Evolutionary conservation across 345 rosid species (phyloP).

Genomic region (Citrus unshiu): DNA sequence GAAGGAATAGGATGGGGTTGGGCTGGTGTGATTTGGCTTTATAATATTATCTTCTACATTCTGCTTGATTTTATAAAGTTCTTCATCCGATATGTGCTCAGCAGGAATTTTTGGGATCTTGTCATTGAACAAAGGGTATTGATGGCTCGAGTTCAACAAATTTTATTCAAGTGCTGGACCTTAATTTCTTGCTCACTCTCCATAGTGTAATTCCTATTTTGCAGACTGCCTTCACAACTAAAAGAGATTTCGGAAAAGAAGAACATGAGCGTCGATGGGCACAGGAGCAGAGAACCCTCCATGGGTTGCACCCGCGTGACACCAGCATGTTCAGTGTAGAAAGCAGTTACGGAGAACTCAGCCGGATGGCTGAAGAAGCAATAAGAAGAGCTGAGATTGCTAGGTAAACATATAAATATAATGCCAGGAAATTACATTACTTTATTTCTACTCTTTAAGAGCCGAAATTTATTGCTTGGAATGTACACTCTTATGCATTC

Average conservation of each 20-base stretch:
- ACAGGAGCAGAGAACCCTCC: too few relatives aligned
- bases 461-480: neutral
- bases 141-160: neutral
- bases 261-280: conserved; percentile 58
- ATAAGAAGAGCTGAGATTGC: conserved; percentile 49
- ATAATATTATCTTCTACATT: conserved; percentile 44
- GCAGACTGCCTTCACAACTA: conserved; percentile 52
- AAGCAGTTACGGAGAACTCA: conserved; percentile 7
- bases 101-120: conserved; percentile 61
- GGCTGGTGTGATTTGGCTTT: conserved; percentile 62
- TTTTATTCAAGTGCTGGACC: neutral
- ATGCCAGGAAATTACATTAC: too few relatives aligned
- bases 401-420: conserved; percentile 19
- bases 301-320: too few relatives aligned
- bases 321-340: conserved; percentile 44
- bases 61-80: conserved; percentile 53
- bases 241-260: conserved; percentile 46
- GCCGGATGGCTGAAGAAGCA: conserved; percentile 49
- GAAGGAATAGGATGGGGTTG: conserved; percentile 65
- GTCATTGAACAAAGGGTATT: conserved; percentile 59
- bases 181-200: conserved; percentile 3
- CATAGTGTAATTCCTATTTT: neutral
- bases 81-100: conserved; percentile 44
- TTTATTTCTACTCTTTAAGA: neutral
- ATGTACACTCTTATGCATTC: neutral